Base-by-base conservation (phyloP, 2,329 filamentous ascomycete genomes). In the Keithomyces neogunnii region DNA sequence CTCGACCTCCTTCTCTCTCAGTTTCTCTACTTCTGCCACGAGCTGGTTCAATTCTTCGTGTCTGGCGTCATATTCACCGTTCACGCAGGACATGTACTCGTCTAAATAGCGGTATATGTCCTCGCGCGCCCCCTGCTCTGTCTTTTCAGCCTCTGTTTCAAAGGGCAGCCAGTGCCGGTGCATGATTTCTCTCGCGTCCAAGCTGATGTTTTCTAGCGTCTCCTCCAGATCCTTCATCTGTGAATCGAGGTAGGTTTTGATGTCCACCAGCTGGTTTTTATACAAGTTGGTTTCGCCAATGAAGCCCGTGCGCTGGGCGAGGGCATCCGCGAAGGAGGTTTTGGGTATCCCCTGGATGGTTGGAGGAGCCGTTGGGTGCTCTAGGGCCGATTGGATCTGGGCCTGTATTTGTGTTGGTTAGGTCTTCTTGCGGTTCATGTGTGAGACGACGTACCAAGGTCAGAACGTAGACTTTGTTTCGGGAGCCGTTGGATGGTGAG, bases 101-200 rank as follows among this genome's bases (percentile, higher is more conserved):
- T 61, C 62, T 2, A 65, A 54, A 26, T 60, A 59, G 10, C 60
- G 53, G 29, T 63, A 60, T 26, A 65, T 60, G 10, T 59, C 53
- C 5, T 53, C 48, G 8, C 59, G 53, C 11, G 56, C 53, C 0
- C 43, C 48, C 11, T 48, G 45, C 32, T 30, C 30, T 31, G 11
- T n/a, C 9, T 3, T 26, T 5, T 40, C 38, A 8, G 38, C 38
- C 26, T 40, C 38, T 19, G 38, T 40, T 13, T 5, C n/a, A 19
- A 19, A 19, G 13, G 26, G 38, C 26, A 19, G 26, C 26, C 19
- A 28, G 8, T 28, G 40, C 30, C 40, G 29, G 40, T 10, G 40
- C 26, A 44, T 31, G 40, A 40, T 40, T 7, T 30, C 11, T 26
- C 26, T 28, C 10, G 40, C 40, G 5, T 44, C 26, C 9, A 10